Base-by-base conservation (phyloP, 257 asterid genomes). In the Solanum dulcamara region DNA sequence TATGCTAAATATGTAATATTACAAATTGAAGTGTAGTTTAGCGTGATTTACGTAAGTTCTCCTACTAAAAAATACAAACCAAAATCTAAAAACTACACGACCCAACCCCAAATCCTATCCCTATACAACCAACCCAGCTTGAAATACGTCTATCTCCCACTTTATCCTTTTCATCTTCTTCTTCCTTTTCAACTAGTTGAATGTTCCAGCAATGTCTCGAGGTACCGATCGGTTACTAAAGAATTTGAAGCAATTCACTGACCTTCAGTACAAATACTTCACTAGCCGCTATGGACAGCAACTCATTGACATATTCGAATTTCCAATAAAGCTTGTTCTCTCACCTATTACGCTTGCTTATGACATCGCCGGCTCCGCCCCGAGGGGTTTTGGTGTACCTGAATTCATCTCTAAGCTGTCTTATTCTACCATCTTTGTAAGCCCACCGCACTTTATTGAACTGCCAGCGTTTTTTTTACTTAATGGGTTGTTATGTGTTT, bases 311-410 rank as follows among this genome's bases (percentile, higher is more conserved):
- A 88, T 95, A 10, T 87, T 94, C 75, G 98, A 96, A 15, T 92
- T 96, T 85, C 98, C 99, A 14, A 87, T 92, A 26, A 95, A 92
- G 89, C 89, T 96, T 5, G 94, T 96, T n/a, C 89, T 92, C 15
- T 89, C 92, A 35, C 98, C 99, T 33, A 90, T 96, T 91, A 95
- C 98, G 7, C 94, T 95, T 60, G 92, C 98, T 85, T 92, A 89
- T 86, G 98, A 92, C 94, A 91, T 96, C 57, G 97, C 98, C 62
- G 99, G 98, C 90, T 96, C 98, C 46, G 98, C 98, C n/a, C 98
- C 98, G 5, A 98, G 99, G 62, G 99, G 98, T n/a, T 96, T 95
- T 79, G 99, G 99, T 85, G 85, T 96, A 80, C 99, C 99, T 3
- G 97, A 96, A 80, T 83, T 95, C 91, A 89, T 95, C 77, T 94